Conservation (phyloP, 192 early-diverging fungal species). For the Backusella westeae region DNA sequence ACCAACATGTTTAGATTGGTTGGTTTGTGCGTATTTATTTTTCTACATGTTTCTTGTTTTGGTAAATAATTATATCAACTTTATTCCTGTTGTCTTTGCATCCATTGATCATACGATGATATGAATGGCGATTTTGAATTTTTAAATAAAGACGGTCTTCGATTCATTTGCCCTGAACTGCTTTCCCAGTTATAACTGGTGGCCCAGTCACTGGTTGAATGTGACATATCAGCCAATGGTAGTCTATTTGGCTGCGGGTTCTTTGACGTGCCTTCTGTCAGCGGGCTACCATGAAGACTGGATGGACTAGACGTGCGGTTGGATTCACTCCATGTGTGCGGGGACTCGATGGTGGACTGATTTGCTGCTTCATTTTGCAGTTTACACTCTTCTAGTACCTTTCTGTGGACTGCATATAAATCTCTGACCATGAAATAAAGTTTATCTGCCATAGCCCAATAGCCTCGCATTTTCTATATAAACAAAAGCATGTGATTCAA, state of each 20-base stretch:
- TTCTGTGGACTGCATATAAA: conserved; percentile 33
- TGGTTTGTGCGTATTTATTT: background rate
- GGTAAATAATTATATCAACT: background rate
- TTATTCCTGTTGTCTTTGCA: background rate
- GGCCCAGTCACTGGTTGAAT: background rate
- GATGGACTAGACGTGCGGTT: background rate
- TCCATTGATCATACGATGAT: background rate
- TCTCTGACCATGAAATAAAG: conserved; percentile 49
- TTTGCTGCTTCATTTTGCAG: background rate
- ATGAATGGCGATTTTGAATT: background rate
- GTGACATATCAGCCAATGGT: background rate
- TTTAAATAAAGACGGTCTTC: background rate
- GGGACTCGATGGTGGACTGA: background rate
- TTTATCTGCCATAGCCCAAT: conserved; percentile 51
- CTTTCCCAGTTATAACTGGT: background rate
- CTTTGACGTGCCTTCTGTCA: background rate
- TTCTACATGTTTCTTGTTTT: background rate
- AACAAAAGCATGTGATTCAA: background rate
- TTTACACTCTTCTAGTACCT: background rate
- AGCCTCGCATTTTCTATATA: conserved; percentile 38
- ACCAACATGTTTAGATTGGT: background rate
- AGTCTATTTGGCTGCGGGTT: background rate
- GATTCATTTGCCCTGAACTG: background rate
- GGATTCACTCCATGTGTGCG: background rate
- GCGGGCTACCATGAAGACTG: background rate